Conservation (phyloP, 1,139 yeast genomes). For the Yamadazyma blattariae region DNA sequence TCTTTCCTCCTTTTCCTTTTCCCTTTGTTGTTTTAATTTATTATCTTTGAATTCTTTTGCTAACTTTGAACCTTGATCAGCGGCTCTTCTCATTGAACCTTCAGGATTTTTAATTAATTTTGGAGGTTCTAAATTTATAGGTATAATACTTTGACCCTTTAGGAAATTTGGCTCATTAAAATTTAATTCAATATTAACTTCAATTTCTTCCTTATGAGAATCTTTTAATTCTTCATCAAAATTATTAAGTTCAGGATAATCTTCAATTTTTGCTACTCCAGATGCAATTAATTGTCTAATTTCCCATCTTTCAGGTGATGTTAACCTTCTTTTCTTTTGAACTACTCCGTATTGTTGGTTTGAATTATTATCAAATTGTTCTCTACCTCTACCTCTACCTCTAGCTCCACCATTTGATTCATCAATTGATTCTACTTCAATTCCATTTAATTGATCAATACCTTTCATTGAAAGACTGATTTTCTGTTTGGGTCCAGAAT, state of each 20-base stretch:
- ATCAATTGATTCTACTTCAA: slow-evolving; percentile 18
- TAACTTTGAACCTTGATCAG: slow-evolving; percentile 69
- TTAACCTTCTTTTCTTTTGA: slow-evolving; percentile 45
- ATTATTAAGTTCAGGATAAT: slow-evolving; percentile 60
- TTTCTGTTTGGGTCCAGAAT: slow-evolving; percentile 23
- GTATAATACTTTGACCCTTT: slow-evolving; percentile 44
- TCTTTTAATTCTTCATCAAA: slow-evolving; percentile 29
- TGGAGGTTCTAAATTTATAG: slow-evolving; percentile 46
- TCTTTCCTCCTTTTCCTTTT: slow-evolving; percentile 34
- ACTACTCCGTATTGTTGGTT: too few species aligned
- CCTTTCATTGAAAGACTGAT: slow-evolving; percentile 69
- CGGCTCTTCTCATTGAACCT: slow-evolving; percentile 76
- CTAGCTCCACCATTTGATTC: slow-evolving; percentile 25
- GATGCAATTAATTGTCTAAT: slow-evolving; percentile 77
- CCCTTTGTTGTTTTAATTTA: slow-evolving; percentile 49
- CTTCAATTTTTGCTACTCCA: slow-evolving; percentile 68
- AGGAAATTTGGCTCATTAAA: slow-evolving; percentile 72
- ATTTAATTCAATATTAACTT: slow-evolving; percentile 70
- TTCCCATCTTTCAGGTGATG: slow-evolving; percentile 93
- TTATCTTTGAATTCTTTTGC: slow-evolving; percentile 66
- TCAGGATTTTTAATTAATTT: slow-evolving; percentile 67
- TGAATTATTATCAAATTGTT: slow-evolving; percentile 3
- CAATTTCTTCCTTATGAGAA: slow-evolving; percentile 37
- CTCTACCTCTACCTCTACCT: slow-evolving; percentile 12
- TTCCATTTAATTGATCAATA: slow-evolving; percentile 72